Base-by-base conservation (phyloP, 768 basidiomycete species). In the Russula vinacea region DNA sequence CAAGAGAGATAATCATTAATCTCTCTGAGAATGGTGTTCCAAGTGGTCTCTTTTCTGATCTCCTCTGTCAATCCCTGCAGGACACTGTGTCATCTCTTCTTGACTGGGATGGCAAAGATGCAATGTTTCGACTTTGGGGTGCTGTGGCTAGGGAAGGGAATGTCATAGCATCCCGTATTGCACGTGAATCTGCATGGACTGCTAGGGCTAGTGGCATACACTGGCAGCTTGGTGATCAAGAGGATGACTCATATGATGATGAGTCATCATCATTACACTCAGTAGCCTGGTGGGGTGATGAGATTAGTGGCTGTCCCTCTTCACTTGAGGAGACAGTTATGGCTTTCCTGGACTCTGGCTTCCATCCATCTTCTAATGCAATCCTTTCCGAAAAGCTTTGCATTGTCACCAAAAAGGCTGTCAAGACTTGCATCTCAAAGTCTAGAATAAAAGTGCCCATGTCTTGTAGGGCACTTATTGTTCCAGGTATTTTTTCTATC, bases 201-300 rank as follows among this genome's bases (percentile, higher is more conserved):
- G 75, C 75, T 16, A 73, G 74, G 4, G 74, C 69, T 5, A 57
- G 62, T 26, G 74, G 75, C 9, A 40, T 65, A 17, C 61, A n/a
- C n/a, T n/a, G n/a, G n/a, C n/a, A 62, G 5, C 49, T 17, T 29
- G 70, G 68, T 29, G 70, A 70, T 33, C 56, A 61, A 10, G 65
- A 71, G 14, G 53, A 67, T 42, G 58, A 70, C 2, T 64, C 53
- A 47, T 64, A 66, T n/a, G 63, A 63, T 19, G 13, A 68, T 1
- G 70, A 29, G 1, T 22, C 22, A 26, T 3, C 70, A 2, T 76
- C 80, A 47, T 29, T 29, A 5, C 73, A 74, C 2, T 87, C 86
- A n/a, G 74, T 76, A 22, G 84, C 87, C 1, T 88, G 87, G 86
- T 88, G 86, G 85, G 76, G 75, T n/a, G 87, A 89, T 64, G 78